Evolutionary conservation across 192 early-diverging fungal species (phyloP), one percentile per base, ranked within the genome.

Genomic region (Coemansia sp.): DNA sequence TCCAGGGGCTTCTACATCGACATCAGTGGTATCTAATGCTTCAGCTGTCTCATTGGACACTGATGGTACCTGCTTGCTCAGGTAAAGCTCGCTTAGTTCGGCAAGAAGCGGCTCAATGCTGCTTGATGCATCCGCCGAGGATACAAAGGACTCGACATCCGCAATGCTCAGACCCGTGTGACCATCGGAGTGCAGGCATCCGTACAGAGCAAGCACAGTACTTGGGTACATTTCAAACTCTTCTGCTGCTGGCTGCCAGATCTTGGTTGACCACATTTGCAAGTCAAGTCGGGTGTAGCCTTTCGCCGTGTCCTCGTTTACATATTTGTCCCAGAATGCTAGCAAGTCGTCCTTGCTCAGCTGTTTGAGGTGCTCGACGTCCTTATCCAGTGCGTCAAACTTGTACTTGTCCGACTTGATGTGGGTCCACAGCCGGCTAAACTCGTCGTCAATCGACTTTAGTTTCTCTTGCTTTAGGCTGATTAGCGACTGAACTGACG

Each of bases 361-460:
- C 32, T 10, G 11, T n/a, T 53, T 39, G 0, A 80, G 42, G 2
- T 55, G 15, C 2, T 61, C 59, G 3, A 77, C 61, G 10, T 68
- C 66, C 0, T 58, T 38, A 3, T 62, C 20, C 10, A 51, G 5
- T 6, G 87, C 73, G 34, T 92, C 85, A 85, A 97, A 97, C 62
- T 93, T 88, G 70, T 90, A 95, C 67, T 82, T 87, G 5, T 83
- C 78, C 4, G 75, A 82, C 2, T 65, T 53, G 65, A 97, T 91
- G 40, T 85, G 83, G 0, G 19, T 39, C 91, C 92, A 95, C 36
- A 88, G 84, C 15, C 72, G 61, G 1, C 59, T 40, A 7, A 86
- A 79, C 68, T 94, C 92, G 42, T 93, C 80, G 1, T 42, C 53
- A 55, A 97, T 72, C 38, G 90, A 88, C 70, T 93, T 92, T 64